Evolutionary conservation across 73 alveolate genomes (phyloP), one percentile per base, ranked within the genome.

Genomic region (Tetrahymena thermophila): DNA sequence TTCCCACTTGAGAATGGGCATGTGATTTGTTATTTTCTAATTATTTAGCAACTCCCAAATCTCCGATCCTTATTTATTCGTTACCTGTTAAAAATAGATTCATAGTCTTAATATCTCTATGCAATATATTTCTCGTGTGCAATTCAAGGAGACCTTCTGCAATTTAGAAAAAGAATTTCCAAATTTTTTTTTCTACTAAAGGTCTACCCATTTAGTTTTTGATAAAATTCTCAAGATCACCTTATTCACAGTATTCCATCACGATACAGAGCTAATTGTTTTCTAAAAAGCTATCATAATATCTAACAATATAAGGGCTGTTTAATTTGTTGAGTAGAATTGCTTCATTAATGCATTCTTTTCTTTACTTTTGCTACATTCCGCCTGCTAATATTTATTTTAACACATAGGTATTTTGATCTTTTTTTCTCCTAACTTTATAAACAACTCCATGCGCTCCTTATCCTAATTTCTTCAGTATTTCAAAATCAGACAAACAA

Each of bases 191-290:
- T 95, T 98, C 98, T 95, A 96, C 57, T 85, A 99, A 97, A 35
- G 58, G 97, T 94, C 95, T 94, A 34, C 98, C 98, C 95, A 97
- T 97, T 50, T 96, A 84, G 93, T 98, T 96, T 95, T 95, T 96
- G 34, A 98, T 43, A 94, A 85, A 98, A 35, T 96, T 94, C 43
- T 96, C 96, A 57, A 98, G 95, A 94, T 98, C 99, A 34, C 99
- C 99, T 84, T 97, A 96, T 96, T 99, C 99, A 85, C 99, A 98
- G 96, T 95, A 99, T 96, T 99, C 99, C 99, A 99, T 98, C 44
- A 99, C 98, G 93, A 99, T 99, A 94, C 97, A 96, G 85, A 99
- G 96, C 93, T 96, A 94, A 34, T 96, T 95, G 85, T 96, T 95
- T 58, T 97, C 98, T 93, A 97, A 97, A 94, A 98, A 99, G 37